Evolutionary conservation across 78 protist genomes (phyloP).

Genomic region (Dictyostelium citrinum): DNA sequence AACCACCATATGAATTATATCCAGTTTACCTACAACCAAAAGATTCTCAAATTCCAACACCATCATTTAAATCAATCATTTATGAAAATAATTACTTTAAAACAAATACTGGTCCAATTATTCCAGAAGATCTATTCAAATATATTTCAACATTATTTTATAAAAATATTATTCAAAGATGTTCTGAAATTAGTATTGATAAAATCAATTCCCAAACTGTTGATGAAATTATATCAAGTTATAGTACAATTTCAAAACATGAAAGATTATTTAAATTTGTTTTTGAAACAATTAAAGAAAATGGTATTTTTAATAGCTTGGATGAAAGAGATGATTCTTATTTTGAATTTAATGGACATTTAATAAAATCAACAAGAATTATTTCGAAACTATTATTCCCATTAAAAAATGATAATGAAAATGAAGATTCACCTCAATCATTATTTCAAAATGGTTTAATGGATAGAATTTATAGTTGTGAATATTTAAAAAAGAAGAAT

Average conservation of each 20-base stretch:
- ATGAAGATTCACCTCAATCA: neutral
- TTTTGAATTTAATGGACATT: neutral
- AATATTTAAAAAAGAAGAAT: neutral
- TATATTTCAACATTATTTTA: neutral
- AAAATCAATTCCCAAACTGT: neutral
- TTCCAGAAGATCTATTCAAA: neutral
- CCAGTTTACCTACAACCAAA: constrained; percentile 15
- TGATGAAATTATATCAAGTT: neutral
- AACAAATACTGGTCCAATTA: neutral
- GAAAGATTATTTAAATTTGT: neutral
- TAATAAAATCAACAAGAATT: neutral
- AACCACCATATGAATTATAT: constrained; percentile 31
- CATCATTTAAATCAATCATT: neutral
- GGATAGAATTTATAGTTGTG: neutral
- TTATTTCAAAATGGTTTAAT: neutral
- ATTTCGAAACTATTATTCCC: neutral
- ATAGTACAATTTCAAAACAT: neutral
- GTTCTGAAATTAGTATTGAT: neutral
- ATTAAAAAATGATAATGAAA: neutral
- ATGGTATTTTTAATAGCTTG: neutral
- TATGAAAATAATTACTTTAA: neutral
- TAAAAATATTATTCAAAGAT: neutral
- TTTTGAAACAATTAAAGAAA: neutral
- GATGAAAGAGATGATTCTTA: neutral
- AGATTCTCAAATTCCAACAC: constrained; percentile 1